Percentiles rank a stretch among this genome's conserved stretches.
Conservation (phyloP, 164 flowering plant genomes). For the Warburgia ugandensis region DNA sequence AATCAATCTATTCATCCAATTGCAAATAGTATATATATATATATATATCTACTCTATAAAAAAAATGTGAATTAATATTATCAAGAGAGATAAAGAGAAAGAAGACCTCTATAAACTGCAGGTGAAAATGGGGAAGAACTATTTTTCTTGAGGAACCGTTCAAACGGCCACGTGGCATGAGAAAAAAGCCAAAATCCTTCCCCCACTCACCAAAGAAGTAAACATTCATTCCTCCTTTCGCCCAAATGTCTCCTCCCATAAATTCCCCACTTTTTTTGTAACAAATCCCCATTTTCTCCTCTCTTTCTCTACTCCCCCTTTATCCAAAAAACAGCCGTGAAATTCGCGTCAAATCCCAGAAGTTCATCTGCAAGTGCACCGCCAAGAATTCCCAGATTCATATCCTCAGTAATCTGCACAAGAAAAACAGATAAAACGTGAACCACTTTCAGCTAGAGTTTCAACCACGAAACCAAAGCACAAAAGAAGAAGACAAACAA, state of each 20-base stretch:
- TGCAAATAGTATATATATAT: too few species aligned
- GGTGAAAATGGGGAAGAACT: too few species aligned
- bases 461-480: not conserved
- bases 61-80: too few species aligned
- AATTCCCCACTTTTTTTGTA: not conserved
- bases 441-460: not conserved
- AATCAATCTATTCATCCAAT: too few species aligned
- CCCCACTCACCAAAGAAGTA: not conserved
- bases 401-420: slow-evolving; percentile 3
- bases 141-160: too few species aligned
- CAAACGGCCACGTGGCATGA: not conserved
- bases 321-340: not conserved
- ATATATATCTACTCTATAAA: too few species aligned
- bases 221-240: slow-evolving; percentile 7
- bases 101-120: too few species aligned
- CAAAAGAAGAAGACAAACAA: not conserved
- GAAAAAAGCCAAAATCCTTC: slow-evolving; percentile 5
- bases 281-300: not conserved
- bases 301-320: not conserved
- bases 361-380: not conserved
- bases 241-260: not conserved
- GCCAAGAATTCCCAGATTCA: not conserved
- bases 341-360: not conserved
- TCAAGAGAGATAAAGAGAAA: too few species aligned
- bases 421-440: not conserved